These are phyloP conservation scores for Wallacemonas collosoma DNA, from an alignment of 208 protist genomes.

Conservation along the genomic window DNA sequence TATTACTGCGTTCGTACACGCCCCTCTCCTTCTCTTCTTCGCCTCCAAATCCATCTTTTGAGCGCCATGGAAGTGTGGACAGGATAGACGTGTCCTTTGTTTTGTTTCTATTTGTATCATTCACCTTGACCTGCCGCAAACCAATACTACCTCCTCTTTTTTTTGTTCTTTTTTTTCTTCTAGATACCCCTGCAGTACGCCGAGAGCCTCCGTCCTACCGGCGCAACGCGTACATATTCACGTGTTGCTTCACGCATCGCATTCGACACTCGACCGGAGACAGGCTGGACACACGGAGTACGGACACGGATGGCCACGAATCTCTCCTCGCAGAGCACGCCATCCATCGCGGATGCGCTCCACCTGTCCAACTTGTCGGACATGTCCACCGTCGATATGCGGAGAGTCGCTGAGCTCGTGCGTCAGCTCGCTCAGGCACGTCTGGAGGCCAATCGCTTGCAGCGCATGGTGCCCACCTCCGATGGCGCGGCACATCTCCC, in stretches of 20 bases:
- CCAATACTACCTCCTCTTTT: not conserved
- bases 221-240: not conserved
- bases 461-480: conserved; percentile 17
- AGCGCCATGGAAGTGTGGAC: not conserved
- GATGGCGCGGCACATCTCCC: not conserved
- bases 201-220: too few relatives aligned
- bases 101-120: not conserved
- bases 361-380: conserved; percentile 1
- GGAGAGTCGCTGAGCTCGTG: conserved; percentile 66
- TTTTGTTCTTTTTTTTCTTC: conserved; percentile 4
- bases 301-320: not conserved
- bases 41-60: not conserved
- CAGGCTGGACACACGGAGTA: not conserved
- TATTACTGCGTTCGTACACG: too few relatives aligned
- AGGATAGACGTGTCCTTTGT: not conserved
- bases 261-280: not conserved
- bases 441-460: conserved; percentile 41
- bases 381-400: conserved; percentile 28
- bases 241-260: not conserved
- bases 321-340: not conserved
- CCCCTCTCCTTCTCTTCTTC: too few relatives aligned
- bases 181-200: not conserved
- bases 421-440: conserved; percentile 70
- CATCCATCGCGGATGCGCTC: not conserved
- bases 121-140: not conserved